Evolutionary conservation across 2,329 filamentous ascomycete species (phyloP).

Genomic region (Fusarium tupiense): DNA sequence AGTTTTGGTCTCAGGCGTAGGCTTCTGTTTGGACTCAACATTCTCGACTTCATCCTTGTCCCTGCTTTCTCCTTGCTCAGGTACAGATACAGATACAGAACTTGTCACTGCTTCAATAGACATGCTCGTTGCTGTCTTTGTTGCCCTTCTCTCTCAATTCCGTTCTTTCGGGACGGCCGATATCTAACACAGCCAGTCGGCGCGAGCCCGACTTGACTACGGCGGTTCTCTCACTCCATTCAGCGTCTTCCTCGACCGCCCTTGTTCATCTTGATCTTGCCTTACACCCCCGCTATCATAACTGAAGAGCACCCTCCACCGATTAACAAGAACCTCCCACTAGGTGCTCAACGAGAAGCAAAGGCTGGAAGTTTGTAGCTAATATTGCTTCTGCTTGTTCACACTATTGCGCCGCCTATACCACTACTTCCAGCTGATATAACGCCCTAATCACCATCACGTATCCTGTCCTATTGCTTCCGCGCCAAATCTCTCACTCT

Average conservation of each 20-base stretch:
- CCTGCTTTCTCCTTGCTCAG: constrained; percentile 25
- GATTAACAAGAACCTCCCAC: constrained; percentile 31
- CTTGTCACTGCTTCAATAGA: constrained; percentile 21
- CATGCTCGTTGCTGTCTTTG: constrained; percentile 22
- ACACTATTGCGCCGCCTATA: constrained; percentile 8
- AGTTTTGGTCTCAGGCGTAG: constrained; percentile 3
- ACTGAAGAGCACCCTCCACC: constrained; percentile 10
- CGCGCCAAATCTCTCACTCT: constrained; percentile 35
- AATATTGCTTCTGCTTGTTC: constrained; percentile 25
- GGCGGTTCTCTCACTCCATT: constrained; percentile 28
- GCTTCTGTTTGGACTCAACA: constrained; percentile 10
- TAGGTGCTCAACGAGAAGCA: constrained; percentile 24
- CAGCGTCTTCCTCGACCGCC: constrained; percentile 29
- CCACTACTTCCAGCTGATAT: constrained; percentile 27
- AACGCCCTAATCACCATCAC: constrained; percentile 34
- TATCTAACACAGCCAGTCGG: constrained; percentile 40
- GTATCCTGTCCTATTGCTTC: constrained; percentile 43
- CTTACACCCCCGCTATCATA: constrained; percentile 32
- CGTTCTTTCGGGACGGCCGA: constrained; percentile 39
- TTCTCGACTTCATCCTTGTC: constrained; percentile 17
- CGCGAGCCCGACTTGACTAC: constrained; percentile 35
- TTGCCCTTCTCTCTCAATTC: constrained; percentile 39
- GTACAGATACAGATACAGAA: constrained; percentile 23
- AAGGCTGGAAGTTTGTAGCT: constrained; percentile 29
- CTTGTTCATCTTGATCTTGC: constrained; percentile 33